Base-by-base conservation (phyloP, 208 protist species). In the Herpetomonas muscarum region DNA sequence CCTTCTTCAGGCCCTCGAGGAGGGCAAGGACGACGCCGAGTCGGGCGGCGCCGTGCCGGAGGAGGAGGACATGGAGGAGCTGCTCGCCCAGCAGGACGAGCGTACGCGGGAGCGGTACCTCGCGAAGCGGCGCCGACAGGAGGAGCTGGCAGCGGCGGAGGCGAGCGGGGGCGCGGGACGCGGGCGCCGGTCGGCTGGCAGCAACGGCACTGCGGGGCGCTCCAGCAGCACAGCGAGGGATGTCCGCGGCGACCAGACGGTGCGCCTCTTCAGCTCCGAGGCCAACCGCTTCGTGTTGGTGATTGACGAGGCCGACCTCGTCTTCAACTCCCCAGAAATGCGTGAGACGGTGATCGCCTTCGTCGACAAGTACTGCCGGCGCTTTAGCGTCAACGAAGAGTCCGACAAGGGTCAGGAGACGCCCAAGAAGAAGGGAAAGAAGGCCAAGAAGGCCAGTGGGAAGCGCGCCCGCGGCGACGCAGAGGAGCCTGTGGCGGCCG, bases 231-330 rank as follows among this genome's bases (percentile, higher is more conserved):
- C n/a, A n/a, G n/a, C n/a, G n/a, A n/a, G n/a, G n/a, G n/a, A n/a
- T n/a, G n/a, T n/a, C n/a, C n/a, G n/a, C 34, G 34, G 9, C 7
- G 41, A 46, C 41, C 5, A 6, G 4, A 19, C 17, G 15, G 54
- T 64, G 37, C 4, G 15, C 29, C 55, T 71, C 25, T 57, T 54
- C 15, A 26, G 30, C 26, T 57, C 44, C 22, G 48, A 70, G 24
- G 54, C 2, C 2, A 56, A 76, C 17, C 82, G 70, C 25, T 94
- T 96, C 51, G 31, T 81, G 1, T 52, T 96, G 15, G 78, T 94
- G 22, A 70, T 94, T 12, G 90, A 96, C 59, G 90, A 96, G 67
- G 87, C 86, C 9, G 90, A 96, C 49, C 41, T 94, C 25, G 60
- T 93, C 1, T 82, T 94, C 60, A 74, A 90, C 46, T 85, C 81